Evolutionary conservation across 2,329 filamentous ascomycete species (phyloP).

Genomic region (Ampelomyces quisqualis): DNA sequence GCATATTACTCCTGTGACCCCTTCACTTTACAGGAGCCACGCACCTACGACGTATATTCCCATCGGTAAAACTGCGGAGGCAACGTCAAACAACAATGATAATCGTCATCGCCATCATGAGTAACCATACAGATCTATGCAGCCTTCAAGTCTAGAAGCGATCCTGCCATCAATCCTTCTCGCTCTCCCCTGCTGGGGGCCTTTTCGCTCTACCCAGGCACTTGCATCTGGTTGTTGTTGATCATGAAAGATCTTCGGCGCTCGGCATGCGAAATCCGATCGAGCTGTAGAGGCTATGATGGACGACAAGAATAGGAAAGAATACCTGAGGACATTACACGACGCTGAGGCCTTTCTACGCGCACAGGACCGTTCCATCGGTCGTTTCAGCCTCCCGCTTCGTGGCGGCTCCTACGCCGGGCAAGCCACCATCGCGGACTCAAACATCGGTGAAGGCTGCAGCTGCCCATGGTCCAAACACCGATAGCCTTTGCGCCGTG

Average conservation of each 20-base stretch:
- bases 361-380: background rate
- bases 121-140: background rate
- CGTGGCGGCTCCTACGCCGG: slow-evolving; percentile 2
- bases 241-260: background rate
- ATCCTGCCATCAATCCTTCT: no score
- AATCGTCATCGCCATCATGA: no score
- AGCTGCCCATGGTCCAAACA: background rate
- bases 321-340: background rate
- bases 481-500: background rate
- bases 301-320: background rate
- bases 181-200: no score
- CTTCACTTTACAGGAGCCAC: no score
- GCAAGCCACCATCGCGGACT: slow-evolving; percentile 5
- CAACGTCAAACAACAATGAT: no score
- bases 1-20: no score
- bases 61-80: no score
- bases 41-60: no score
- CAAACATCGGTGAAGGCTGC: slow-evolving; percentile 4
- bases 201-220: no score
- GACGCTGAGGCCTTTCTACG: background rate
- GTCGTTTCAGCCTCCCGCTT: slow-evolving; percentile 1
- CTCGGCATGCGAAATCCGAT: background rate
- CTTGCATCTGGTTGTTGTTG: background rate
- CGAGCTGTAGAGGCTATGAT: background rate
- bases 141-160: background rate